These are phyloP conservation scores for Cardamine occulta DNA, from an alignment of 345 rosid genomes.

Conservation along the genomic window DNA sequence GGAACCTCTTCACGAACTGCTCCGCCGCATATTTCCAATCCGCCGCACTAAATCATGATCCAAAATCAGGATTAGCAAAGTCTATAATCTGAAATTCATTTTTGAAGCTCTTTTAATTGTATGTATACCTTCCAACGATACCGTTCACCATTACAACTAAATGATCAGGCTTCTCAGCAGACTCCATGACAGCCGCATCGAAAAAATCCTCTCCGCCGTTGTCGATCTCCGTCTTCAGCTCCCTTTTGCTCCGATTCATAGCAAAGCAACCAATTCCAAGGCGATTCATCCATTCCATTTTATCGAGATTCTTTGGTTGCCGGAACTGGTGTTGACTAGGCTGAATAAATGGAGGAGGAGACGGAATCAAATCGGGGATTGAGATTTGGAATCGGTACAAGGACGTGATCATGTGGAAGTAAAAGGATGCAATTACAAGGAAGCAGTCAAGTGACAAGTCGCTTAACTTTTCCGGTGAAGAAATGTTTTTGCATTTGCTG, in stretches of 20 bases:
- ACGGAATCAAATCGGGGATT: slow-evolving; percentile 17
- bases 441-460: neutral
- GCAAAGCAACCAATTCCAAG: slow-evolving; percentile 60
- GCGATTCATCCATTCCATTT: slow-evolving; percentile 50
- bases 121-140: slow-evolving; percentile 68
- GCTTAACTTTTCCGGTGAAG: slow-evolving; percentile 31
- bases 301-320: slow-evolving; percentile 27
- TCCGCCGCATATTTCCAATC: slow-evolving; percentile 94
- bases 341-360: slow-evolving; percentile 25
- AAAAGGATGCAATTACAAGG: neutral
- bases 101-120: neutral
- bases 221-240: slow-evolving; percentile 56
- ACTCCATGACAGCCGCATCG: slow-evolving; percentile 45
- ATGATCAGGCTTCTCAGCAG: slow-evolving; percentile 59
- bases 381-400: slow-evolving; percentile 38
- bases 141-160: slow-evolving; percentile 91
- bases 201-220: slow-evolving; percentile 72
- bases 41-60: slow-evolving; percentile 57
- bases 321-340: slow-evolving; percentile 29
- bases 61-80: neutral
- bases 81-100: neutral
- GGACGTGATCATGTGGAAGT: slow-evolving; percentile 56
- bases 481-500: slow-evolving; percentile 19
- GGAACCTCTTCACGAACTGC: slow-evolving; percentile 82
- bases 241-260: slow-evolving; percentile 36